These are phyloP conservation scores for Gracilaria domingensis DNA, from an alignment of 23 red algal genomes.

Conservation along the genomic window DNA sequence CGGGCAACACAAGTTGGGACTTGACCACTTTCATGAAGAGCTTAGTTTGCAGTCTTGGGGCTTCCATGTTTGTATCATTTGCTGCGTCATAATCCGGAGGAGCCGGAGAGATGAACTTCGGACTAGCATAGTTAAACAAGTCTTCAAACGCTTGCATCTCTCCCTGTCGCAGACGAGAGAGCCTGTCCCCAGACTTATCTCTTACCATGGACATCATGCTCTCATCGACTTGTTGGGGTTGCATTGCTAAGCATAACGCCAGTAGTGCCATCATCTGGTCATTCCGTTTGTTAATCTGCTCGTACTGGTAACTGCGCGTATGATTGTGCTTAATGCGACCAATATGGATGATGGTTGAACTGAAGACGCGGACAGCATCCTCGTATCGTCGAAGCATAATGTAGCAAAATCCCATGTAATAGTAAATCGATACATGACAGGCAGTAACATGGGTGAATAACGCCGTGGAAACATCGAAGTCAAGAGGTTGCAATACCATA, in stretches of 20 bases:
- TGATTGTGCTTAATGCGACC: conserved; percentile 95
- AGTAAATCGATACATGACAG: conserved; percentile 97
- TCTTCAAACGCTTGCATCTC: conserved; percentile 89
- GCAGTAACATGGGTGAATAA: conserved; percentile 98
- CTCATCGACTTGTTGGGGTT: conserved; percentile 90
- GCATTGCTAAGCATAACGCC: conserved; percentile 76
- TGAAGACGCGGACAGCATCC: conserved; percentile 89
- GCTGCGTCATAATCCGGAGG: conserved; percentile 78
- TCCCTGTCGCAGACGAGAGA: conserved; percentile 85
- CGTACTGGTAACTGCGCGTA: conserved; percentile 96
- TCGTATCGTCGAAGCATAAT: conserved; percentile 99
- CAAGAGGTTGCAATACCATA: conserved; percentile 91
- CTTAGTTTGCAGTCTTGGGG: conserved; percentile 70
- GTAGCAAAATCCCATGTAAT: conserved; percentile 96
- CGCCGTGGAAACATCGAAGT: conserved; percentile 80
- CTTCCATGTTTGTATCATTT: conserved; percentile 76
- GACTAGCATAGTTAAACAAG: conserved; percentile 89
- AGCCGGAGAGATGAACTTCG: conserved; percentile 93
- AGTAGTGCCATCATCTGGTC: conserved; percentile 98
- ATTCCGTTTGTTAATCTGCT: conserved; percentile 97
- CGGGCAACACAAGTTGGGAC: conserved; percentile 76
- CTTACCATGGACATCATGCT: conserved; percentile 80
- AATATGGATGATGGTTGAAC: conserved; percentile 80
- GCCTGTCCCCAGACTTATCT: conserved; percentile 88
- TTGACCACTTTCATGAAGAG: conserved; percentile 91